Evolutionary conservation across 495 filamentous ascomycete species (phyloP).

Genomic region (Darksidea phi): DNA sequence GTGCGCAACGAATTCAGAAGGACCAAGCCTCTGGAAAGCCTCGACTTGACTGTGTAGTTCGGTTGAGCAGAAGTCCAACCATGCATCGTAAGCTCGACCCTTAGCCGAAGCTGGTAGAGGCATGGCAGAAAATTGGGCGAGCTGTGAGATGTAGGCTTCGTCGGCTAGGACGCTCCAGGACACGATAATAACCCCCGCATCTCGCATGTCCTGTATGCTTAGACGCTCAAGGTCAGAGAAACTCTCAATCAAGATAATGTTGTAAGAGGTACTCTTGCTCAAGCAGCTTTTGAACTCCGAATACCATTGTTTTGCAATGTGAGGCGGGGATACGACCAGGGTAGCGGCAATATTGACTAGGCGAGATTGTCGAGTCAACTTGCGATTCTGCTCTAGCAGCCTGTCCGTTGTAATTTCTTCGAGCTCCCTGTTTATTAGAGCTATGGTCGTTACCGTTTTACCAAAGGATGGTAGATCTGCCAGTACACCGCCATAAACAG

Average conservation of each 20-base stretch:
- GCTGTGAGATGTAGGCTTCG: conserved; percentile 49
- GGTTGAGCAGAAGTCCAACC: conserved; percentile 51
- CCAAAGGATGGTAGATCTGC: conserved; percentile 80
- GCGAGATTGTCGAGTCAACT: not conserved
- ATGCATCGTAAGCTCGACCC: conserved; percentile 53
- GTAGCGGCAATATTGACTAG: conserved; percentile 61
- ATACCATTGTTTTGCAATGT: conserved; percentile 67
- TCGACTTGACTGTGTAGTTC: conserved; percentile 49
- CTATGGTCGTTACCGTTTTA: conserved; percentile 74
- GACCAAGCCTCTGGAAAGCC: conserved; percentile 38
- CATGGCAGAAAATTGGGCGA: conserved; percentile 55
- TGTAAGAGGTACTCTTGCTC: conserved; percentile 32
- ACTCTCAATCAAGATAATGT: conserved; percentile 48
- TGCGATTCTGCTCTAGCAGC: conserved; percentile 8
- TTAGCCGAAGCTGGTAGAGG: conserved; percentile 44
- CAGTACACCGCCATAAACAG: conserved; percentile 65
- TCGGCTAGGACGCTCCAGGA: conserved; percentile 50
- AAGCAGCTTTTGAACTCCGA: conserved; percentile 62
- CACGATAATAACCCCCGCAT: conserved; percentile 59
- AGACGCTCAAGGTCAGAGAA: conserved; percentile 39
- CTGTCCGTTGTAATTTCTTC: conserved; percentile 2
- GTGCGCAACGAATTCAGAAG: conserved; percentile 37
- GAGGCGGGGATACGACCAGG: conserved; percentile 63
- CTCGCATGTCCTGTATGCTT: conserved; percentile 47
- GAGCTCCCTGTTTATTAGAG: conserved; percentile 56